A percentile compares a stretch with the other conserved stretches of the same genome.
These are phyloP conservation scores for Daedaleopsis sinensis DNA, from an alignment of 768 basidiomycete species.

Conservation along the genomic window DNA sequence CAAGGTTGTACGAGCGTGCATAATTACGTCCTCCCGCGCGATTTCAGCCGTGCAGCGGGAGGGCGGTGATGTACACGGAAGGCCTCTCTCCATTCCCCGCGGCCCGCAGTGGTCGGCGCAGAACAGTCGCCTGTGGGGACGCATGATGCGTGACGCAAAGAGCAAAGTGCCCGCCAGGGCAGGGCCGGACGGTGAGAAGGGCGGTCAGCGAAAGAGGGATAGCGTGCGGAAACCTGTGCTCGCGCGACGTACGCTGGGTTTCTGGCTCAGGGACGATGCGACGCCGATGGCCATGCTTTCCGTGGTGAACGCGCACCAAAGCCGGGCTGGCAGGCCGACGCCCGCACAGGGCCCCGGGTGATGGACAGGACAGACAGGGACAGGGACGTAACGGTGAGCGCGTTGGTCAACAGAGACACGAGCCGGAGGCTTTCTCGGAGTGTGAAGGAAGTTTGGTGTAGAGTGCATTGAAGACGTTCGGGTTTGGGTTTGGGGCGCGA, in stretches of 20 bases:
- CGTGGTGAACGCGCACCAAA: slow-evolving; percentile 88
- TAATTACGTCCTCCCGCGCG: neutral
- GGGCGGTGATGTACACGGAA: slow-evolving; percentile 58
- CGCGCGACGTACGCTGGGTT: slow-evolving; percentile 54
- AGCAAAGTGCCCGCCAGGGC: neutral
- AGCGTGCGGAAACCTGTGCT: neutral
- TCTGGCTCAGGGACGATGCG: slow-evolving; percentile 53
- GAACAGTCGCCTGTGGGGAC: slow-evolving; percentile 36
- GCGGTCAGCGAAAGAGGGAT: neutral
- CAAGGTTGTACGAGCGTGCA: neutral
- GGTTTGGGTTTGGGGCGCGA: neutral
- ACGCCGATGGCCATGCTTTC: slow-evolving; percentile 82
- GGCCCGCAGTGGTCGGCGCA: slow-evolving; percentile 31
- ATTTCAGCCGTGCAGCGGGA: slow-evolving; percentile 36
- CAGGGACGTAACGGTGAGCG: neutral
- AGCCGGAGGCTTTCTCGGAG: neutral
- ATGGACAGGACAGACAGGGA: neutral
- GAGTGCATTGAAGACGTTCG: too few relatives aligned
- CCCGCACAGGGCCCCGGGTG: too few relatives aligned
- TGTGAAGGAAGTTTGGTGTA: neutral
- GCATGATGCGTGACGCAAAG: neutral
- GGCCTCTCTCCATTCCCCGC: slow-evolving; percentile 17
- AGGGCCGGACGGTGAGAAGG: neutral
- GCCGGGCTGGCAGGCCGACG: slow-evolving; percentile 46
- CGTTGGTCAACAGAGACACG: neutral